Evolutionary conservation across 2,329 filamentous ascomycete genomes (phyloP), one percentile per base, ranked within the genome.

Genomic region (Aspergillus brunneoviolaceus): DNA sequence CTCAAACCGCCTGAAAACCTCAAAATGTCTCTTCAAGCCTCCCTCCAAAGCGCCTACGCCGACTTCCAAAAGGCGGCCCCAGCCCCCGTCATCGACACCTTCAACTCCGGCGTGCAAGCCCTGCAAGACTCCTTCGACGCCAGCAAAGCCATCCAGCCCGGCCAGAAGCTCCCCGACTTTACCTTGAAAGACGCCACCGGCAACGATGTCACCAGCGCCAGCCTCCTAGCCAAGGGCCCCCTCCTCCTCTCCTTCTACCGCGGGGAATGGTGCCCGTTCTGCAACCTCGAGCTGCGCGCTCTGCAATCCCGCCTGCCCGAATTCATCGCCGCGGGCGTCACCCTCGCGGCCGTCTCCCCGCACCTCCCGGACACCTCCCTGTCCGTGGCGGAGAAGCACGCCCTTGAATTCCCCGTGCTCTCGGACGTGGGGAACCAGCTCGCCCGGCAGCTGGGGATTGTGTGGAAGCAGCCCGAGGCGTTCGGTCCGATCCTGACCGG

Each of bases 221-320:
- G 7, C 10, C 52, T 60, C 12, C 58, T 56, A 35, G 12, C 9
- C 31, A 12, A 51, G 2, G 48, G 51, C 6, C 51, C 57, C 3
- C 48, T 60, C 7, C 16, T 60, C 2, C 55, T 60, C 35, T 39
- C 58, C n/a, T 60, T 60, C 52, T 60, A 56, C 48, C 52, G 58
- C n/a, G 58, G 58, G 10, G 42, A 49, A 29, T 60, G 58, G 58
- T 60, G 58, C 19, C 58, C 52, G 19, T 60, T 60, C 39, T 60
- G 58, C 52, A 51, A 60, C 33, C 47, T 56, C 16, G 58, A 29
- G 4, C 4, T 60, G 7, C 21, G 25, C 10, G 35, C 42, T 2
- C 52, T 60, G 2, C 58, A 60, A 25, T 55, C 51, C 19, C 47
- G 35, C n/a, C 52, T 55, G 2, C 11, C 27, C 1, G 52, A 23